Percentiles rank a stretch among this genome's conserved stretches.
phyloP scores from a whole-genome alignment of 805 yeast genomes.

The Debaryomyces prosopidis region DNA sequence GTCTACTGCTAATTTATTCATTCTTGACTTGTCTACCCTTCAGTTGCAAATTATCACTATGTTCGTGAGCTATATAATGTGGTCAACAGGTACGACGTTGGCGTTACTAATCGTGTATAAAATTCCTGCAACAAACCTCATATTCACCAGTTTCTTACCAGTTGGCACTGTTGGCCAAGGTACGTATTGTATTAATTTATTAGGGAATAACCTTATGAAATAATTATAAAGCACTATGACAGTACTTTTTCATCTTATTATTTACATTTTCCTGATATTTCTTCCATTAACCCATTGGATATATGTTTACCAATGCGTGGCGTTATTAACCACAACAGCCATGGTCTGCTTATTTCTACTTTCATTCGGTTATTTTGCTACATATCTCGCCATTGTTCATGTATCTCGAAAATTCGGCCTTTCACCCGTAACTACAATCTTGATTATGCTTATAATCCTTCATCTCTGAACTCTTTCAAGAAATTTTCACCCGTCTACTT shows the following conservation, averaged over 20 bases:
- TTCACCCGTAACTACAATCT: conserved; percentile 31
- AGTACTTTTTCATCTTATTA: conserved; percentile 14
- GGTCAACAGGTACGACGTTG: conserved; percentile 68
- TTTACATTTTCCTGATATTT: conserved; percentile 18
- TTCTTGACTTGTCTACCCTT: conserved; percentile 39
- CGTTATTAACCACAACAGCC: conserved; percentile 17
- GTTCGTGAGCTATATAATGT: conserved; percentile 55
- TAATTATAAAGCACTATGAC: conserved; percentile 15
- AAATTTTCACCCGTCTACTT: conserved; percentile 13
- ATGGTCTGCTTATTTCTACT: conserved; percentile 45
- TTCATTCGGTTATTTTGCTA: conserved; percentile 57
- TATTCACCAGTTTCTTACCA: conserved; percentile 72
- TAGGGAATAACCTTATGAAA: conserved; percentile 45
- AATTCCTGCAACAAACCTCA: conserved; percentile 53
- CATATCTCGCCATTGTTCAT: conserved; percentile 36
- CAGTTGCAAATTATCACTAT: conserved; percentile 54
- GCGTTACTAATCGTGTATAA: conserved; percentile 62
- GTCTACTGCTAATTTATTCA: conserved; percentile 64
- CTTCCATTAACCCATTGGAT: not conserved
- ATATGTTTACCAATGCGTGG: conserved; percentile 13
- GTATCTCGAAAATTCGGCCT: conserved; percentile 44
- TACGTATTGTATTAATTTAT: conserved; percentile 60
- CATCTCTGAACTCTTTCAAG: conserved; percentile 1
- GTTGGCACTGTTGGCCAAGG: conserved; percentile 89
- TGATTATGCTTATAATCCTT: conserved; percentile 12